Percentiles rank a stretch among this genome's conserved stretches.
phyloP scores from a whole-genome alignment of 1,139 yeast species.

The Geotrichum restrictum region DNA sequence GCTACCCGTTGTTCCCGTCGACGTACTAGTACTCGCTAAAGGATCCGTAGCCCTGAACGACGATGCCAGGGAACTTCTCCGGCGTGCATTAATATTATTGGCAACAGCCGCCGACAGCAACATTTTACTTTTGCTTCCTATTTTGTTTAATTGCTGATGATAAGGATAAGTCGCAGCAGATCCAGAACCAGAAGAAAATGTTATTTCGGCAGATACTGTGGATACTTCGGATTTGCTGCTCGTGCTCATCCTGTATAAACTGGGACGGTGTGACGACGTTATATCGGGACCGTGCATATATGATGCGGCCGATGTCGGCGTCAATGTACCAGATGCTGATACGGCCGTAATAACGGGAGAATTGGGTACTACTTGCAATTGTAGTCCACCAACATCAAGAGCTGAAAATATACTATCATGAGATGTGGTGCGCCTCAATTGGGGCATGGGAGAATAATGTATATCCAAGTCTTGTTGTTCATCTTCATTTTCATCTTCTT shows the following conservation, averaged over 20 bases:
- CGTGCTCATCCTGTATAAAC: neutral
- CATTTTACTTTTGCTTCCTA: conserved; percentile 15
- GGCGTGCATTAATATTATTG: conserved; percentile 10
- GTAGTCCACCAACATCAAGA: too few relatives aligned
- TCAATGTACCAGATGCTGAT: too few relatives aligned
- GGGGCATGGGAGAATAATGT: conserved; percentile 9
- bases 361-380: too few relatives aligned
- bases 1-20: neutral
- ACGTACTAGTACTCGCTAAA: neutral
- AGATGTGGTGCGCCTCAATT: conserved; percentile 21
- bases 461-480: neutral
- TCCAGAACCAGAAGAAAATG: conserved; percentile 16
- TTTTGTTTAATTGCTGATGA: neutral
- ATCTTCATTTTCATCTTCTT: conserved; percentile 12
- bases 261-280: conserved; percentile 1
- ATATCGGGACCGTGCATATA: conserved; percentile 8
- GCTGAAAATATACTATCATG: conserved; percentile 25
- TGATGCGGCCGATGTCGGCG: neutral
- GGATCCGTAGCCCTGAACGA: neutral
- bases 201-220: conserved; percentile 8
- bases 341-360: too few relatives aligned
- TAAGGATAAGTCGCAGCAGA: too few relatives aligned
- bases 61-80: conserved; percentile 3
- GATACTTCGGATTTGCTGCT: conserved; percentile 11
- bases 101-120: conserved; percentile 24